Evolutionary conservation across 1,284 basidiomycete genomes (phyloP).

Genomic region (Tilletia walkeri): DNA sequence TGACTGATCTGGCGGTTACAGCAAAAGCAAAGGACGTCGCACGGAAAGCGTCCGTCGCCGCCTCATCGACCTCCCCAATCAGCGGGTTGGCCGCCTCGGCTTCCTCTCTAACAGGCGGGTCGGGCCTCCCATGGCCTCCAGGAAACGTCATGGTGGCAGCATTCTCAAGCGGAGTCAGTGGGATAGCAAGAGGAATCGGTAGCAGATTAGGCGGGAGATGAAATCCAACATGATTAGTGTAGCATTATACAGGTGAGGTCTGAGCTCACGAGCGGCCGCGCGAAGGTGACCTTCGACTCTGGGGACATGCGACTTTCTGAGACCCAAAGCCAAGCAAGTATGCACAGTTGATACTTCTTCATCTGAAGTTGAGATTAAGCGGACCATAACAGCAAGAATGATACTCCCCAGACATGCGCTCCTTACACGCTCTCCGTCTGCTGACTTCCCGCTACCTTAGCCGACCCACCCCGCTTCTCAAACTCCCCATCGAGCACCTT

Average conservation of each 20-base stretch:
- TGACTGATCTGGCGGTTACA: neutral
- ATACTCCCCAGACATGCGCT: no score
- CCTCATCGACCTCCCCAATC: neutral
- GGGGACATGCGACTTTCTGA: no score
- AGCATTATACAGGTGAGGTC: no score
- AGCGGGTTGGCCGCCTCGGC: conserved; percentile 8
- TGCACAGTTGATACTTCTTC: neutral
- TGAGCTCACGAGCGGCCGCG: no score
- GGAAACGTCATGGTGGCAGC: neutral
- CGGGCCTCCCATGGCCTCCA: conserved; percentile 7
- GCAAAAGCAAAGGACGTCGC: conserved; percentile 14
- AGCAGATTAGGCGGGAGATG: neutral
- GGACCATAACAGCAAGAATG: no score
- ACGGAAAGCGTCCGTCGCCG: conserved; percentile 6
- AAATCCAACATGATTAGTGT: neutral
- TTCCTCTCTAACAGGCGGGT: neutral
- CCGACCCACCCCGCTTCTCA: conserved; percentile 14
- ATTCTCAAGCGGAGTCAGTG: conserved; percentile 1
- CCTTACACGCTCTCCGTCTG: conserved; percentile 9
- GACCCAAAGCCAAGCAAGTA: no score
- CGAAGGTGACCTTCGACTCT: no score
- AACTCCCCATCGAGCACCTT: conserved; percentile 21
- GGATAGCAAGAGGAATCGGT: conserved; percentile 11
- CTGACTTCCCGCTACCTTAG: neutral
- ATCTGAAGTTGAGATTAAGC: neutral